phyloP scores from a whole-genome alignment of 768 basidiomycete species.

The Hygrocybe punicea region DNA sequence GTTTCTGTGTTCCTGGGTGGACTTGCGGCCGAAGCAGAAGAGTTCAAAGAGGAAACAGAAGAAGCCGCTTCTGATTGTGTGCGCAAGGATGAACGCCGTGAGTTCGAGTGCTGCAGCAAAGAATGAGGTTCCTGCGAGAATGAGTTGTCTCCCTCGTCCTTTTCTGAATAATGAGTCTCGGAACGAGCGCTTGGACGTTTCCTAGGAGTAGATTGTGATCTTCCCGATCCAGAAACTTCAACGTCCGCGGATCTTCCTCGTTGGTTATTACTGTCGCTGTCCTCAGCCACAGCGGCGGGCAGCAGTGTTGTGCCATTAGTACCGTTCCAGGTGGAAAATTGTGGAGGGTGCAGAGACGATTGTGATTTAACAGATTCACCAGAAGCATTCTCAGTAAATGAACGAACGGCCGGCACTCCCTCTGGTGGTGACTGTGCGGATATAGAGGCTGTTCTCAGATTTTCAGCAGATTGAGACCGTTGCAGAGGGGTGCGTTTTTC shows the following conservation, averaged over 20 bases:
- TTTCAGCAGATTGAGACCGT: constrained; percentile 20
- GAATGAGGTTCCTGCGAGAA: neutral
- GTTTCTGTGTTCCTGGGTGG: constrained; percentile 34
- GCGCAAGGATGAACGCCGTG: constrained; percentile 44
- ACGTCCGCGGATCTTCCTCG: neutral
- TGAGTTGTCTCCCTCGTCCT: neutral
- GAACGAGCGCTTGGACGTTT: neutral
- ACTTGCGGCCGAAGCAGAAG: constrained; percentile 28
- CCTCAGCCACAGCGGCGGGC: constrained; percentile 5
- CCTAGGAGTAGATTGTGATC: neutral
- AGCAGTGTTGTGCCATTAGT: neutral
- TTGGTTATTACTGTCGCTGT: neutral
- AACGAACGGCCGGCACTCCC: constrained; percentile 1
- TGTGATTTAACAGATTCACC: too few relatives aligned
- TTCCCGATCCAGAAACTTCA: constrained; percentile 25
- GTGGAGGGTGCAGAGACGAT: too few relatives aligned
- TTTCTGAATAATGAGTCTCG: neutral
- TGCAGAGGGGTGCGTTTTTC: constrained; percentile 1
- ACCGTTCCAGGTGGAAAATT: too few relatives aligned
- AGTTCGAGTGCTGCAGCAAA: constrained; percentile 31
- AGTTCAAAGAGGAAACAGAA: constrained; percentile 14
- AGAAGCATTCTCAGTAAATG: constrained; percentile 4
- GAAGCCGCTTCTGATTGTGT: constrained; percentile 29
- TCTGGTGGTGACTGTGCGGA: constrained; percentile 7
- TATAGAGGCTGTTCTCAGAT: constrained; percentile 7